phyloP scores from a whole-genome alignment of 164 flowering plant genomes.

The Protea cynaroides region DNA sequence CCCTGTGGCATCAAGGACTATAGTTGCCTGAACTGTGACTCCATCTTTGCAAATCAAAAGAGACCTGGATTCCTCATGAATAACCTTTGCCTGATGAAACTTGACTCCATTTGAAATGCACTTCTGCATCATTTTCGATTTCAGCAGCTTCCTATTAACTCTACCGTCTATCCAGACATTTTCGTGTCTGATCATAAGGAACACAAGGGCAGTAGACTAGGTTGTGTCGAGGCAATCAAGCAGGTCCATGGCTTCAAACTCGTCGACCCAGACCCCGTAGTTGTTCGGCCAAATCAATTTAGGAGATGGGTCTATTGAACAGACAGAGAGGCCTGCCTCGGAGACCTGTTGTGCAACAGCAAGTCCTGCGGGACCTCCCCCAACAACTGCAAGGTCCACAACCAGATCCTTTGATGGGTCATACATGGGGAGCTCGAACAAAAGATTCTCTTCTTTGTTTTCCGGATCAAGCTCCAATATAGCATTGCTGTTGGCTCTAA shows the following conservation, averaged over 20 bases:
- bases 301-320: constrained; percentile 81
- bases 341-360: too few species aligned
- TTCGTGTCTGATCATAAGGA: constrained; percentile 42
- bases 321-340: constrained; percentile 78
- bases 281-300: constrained; percentile 86
- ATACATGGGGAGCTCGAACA: constrained; percentile 76
- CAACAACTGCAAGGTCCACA: constrained; percentile 76
- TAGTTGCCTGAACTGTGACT: constrained; percentile 63
- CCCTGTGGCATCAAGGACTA: constrained; percentile 92
- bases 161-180: constrained; percentile 70
- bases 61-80: constrained; percentile 79
- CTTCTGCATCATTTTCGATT: constrained; percentile 84
- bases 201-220: constrained; percentile 86
- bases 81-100: background rate
- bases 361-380: constrained; percentile 39
- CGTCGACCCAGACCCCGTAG: constrained; percentile 97
- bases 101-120: constrained; percentile 74
- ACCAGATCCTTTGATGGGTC: constrained; percentile 60
- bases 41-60: constrained; percentile 76
- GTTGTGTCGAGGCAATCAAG: constrained; percentile 88
- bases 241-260: constrained; percentile 15
- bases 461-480: constrained; percentile 85
- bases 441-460: constrained; percentile 74
- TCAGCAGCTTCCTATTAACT: constrained; percentile 74
- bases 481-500: constrained; percentile 47